Percentiles rank a stretch among this genome's conserved stretches.
phyloP scores from a whole-genome alignment of 2,329 filamentous ascomycete species.

The Penicillium polonicum region DNA sequence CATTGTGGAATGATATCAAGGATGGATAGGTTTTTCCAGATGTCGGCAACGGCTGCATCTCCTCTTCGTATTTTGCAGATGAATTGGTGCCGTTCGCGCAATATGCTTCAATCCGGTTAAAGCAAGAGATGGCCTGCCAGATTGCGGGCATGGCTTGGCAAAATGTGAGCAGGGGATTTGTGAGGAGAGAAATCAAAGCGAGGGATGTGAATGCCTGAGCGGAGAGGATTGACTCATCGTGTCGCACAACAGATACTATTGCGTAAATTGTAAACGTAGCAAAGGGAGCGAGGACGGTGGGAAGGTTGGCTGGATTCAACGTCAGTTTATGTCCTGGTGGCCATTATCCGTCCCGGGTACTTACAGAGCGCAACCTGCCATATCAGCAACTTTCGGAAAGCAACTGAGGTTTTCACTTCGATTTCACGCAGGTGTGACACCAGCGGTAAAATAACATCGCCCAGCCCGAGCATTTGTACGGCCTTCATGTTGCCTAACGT shows the following conservation, averaged over 20 bases:
- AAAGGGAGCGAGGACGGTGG: slow-evolving; percentile 18
- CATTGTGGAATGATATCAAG: neutral
- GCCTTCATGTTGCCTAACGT: slow-evolving; percentile 43
- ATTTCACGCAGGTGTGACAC: slow-evolving; percentile 9
- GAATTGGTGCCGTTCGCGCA: neutral
- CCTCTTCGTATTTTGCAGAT: neutral
- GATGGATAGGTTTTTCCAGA: neutral
- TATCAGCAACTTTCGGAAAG: slow-evolving; percentile 8
- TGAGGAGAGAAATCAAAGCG: slow-evolving; percentile 25
- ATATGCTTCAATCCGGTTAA: slow-evolving; percentile 19
- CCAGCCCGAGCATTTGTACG: slow-evolving; percentile 42
- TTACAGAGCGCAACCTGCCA: slow-evolving; percentile 17
- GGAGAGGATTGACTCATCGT: slow-evolving; percentile 1
- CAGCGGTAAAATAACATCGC: slow-evolving; percentile 15
- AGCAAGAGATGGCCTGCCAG: slow-evolving; percentile 14
- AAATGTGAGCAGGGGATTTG: slow-evolving; percentile 19
- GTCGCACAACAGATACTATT: slow-evolving; percentile 2
- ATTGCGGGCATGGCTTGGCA: slow-evolving; percentile 19
- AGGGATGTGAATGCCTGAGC: slow-evolving; percentile 23
- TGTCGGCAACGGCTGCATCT: neutral
- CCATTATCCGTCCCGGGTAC: slow-evolving; percentile 2
- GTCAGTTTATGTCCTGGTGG: neutral
- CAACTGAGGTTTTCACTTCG: slow-evolving; percentile 6
- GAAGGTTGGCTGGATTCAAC: slow-evolving; percentile 17
- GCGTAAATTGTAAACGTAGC: slow-evolving; percentile 22